A percentile compares a stretch with the other conserved stretches of the same genome.
Conservation (phyloP, 2,329 filamentous ascomycete species). For the Fusarium keratoplasticum region DNA sequence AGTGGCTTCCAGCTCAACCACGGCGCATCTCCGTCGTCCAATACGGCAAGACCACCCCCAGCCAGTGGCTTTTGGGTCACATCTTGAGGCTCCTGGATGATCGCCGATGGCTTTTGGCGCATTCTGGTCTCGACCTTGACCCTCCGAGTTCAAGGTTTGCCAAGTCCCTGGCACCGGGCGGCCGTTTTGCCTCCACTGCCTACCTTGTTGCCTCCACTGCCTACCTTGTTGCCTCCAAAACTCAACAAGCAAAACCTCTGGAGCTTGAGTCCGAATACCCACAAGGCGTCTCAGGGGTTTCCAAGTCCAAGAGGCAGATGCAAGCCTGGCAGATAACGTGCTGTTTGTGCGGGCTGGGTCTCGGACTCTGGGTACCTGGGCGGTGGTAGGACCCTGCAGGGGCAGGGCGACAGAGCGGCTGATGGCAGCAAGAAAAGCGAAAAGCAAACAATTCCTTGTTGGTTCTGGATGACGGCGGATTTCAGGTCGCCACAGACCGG, state of each 20-base stretch:
- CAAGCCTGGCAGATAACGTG: slow-evolving; percentile 23
- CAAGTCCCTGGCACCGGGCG: slow-evolving; percentile 17
- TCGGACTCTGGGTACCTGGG: slow-evolving; percentile 2
- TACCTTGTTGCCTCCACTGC: slow-evolving; percentile 16
- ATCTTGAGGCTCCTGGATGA: slow-evolving; percentile 25
- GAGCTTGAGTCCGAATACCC: neutral
- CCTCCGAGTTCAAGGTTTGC: slow-evolving; percentile 18
- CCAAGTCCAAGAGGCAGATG: neutral
- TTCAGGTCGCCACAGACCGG: slow-evolving; percentile 31
- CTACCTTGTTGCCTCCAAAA: slow-evolving; percentile 10
- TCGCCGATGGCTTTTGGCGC: slow-evolving; percentile 24
- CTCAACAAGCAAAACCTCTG: neutral
- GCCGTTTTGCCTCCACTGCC: slow-evolving; percentile 25
- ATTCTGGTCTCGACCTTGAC: slow-evolving; percentile 19
- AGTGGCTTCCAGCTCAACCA: neutral
- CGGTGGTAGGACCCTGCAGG: slow-evolving; percentile 14
- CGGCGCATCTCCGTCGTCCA: slow-evolving; percentile 6
- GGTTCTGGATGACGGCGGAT: slow-evolving; percentile 2
- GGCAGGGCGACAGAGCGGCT: neutral
- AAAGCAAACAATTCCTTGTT: neutral
- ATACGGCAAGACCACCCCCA: slow-evolving; percentile 13
- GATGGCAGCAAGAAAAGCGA: neutral
- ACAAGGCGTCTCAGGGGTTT: slow-evolving; percentile 7
- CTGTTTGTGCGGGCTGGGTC: slow-evolving; percentile 8
- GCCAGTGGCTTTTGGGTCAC: slow-evolving; percentile 12